phyloP scores from a whole-genome alignment of 1,139 yeast genomes.

The Diutina mesorugosa region DNA sequence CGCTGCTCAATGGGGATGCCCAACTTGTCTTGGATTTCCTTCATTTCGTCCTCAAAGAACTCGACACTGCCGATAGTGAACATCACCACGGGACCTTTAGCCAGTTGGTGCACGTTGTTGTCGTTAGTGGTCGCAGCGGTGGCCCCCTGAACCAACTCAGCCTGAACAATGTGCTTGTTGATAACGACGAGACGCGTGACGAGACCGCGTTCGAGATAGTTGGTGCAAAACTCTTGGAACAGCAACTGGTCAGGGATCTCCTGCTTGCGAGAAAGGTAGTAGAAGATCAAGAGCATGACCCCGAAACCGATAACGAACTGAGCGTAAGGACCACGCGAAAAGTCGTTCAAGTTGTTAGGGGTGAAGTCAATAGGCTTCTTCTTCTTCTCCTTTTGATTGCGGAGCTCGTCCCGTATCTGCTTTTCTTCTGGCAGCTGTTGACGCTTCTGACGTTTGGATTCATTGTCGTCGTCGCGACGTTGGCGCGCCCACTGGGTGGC shows the following conservation, averaged over 20 bases:
- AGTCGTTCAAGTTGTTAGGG: neutral
- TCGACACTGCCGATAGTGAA: constrained; percentile 69
- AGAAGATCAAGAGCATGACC: neutral
- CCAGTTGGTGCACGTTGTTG: constrained; percentile 12
- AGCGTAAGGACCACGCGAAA: neutral
- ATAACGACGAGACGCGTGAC: constrained; percentile 69
- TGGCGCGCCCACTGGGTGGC: neutral
- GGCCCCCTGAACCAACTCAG: constrained; percentile 49
- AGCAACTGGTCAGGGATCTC: constrained; percentile 32
- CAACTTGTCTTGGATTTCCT: constrained; percentile 46
- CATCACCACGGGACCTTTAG: constrained; percentile 24
- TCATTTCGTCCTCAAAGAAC: constrained; percentile 57
- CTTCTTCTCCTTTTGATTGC: neutral
- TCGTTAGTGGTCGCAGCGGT: constrained; percentile 22
- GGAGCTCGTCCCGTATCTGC: neutral
- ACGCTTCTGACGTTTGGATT: neutral
- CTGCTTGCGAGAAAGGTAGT: neutral
- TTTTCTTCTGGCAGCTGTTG: neutral
- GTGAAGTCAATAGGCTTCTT: neutral
- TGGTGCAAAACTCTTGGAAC: constrained; percentile 81
- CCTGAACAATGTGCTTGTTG: constrained; percentile 68
- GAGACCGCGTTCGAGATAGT: constrained; percentile 71
- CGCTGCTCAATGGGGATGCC: constrained; percentile 47
- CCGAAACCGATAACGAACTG: neutral
- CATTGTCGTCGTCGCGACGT: neutral